Evolutionary conservation across 331 rosid species (phyloP).

Genomic region (Acacia pycnantha): DNA sequence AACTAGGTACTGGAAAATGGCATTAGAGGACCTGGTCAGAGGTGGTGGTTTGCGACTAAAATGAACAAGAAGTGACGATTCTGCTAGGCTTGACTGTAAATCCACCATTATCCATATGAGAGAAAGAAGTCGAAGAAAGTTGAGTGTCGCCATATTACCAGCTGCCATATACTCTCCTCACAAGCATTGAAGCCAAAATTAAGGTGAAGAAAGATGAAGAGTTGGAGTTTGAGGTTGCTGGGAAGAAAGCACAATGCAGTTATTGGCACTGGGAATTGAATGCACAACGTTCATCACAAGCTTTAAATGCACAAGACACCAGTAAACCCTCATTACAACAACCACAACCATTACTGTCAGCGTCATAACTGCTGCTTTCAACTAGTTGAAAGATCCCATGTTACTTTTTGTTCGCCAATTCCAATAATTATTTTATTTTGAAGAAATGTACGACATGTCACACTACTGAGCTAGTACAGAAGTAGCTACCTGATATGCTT

Average conservation of each 20-base stretch:
- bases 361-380: slow-evolving; percentile 50
- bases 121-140: slow-evolving; percentile 27
- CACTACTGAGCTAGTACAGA: not conserved
- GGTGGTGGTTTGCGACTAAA: slow-evolving; percentile 49
- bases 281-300: slow-evolving; percentile 9
- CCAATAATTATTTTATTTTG: not conserved
- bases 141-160: slow-evolving; percentile 30
- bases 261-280: slow-evolving; percentile 16
- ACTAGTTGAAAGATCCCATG: slow-evolving; percentile 17
- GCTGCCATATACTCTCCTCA: not conserved
- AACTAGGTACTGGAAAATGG: slow-evolving; percentile 49
- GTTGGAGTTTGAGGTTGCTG: slow-evolving; percentile 15
- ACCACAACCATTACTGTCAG: slow-evolving; percentile 52
- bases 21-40: slow-evolving; percentile 46
- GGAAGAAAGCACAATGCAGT: slow-evolving; percentile 12
- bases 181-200: slow-evolving; percentile 29
- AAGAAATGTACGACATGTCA: not conserved
- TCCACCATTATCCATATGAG: slow-evolving; percentile 25
- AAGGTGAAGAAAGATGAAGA: not conserved
- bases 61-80: slow-evolving; percentile 46
- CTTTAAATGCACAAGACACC: slow-evolving; percentile 23
- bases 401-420: slow-evolving; percentile 21
- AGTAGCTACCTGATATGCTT: not conserved
- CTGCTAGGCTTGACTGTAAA: slow-evolving; percentile 27
- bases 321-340: slow-evolving; percentile 38